Evolutionary conservation across 176 grass and related monocot genomes (phyloP).

Genomic region (Aegilops longissima): DNA sequence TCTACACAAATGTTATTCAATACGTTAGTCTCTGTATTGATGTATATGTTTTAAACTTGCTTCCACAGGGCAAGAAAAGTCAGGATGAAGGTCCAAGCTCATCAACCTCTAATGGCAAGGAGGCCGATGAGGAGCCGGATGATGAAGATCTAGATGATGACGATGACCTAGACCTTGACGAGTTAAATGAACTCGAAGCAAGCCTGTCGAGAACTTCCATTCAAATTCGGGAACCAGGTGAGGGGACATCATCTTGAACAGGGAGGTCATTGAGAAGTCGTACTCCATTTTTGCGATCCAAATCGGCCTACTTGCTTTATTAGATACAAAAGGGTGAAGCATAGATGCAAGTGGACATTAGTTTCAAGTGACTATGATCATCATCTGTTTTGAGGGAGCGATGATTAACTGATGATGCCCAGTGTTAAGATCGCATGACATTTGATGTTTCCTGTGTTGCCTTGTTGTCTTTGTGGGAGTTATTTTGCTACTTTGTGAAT

Average conservation of each 20-base stretch:
- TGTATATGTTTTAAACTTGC: slow-evolving; percentile 9
- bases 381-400: slow-evolving; percentile 22
- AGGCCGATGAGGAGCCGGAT: slow-evolving; percentile 45
- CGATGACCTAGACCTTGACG: slow-evolving; percentile 90
- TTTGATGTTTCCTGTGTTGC: neutral
- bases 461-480: slow-evolving; percentile 24
- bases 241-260: slow-evolving; percentile 51
- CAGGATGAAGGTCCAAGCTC: slow-evolving; percentile 46
- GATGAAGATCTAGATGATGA: slow-evolving; percentile 50
- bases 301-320: slow-evolving; percentile 15
- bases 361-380: slow-evolving; percentile 13
- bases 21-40: neutral
- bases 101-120: slow-evolving; percentile 57
- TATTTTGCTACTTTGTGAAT: slow-evolving; percentile 46
- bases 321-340: slow-evolving; percentile 28
- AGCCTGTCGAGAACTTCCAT: slow-evolving; percentile 77
- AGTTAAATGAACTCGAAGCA: slow-evolving; percentile 94
- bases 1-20: neutral
- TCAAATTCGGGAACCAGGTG: slow-evolving; percentile 70
- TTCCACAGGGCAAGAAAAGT: slow-evolving; percentile 49
- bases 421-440: slow-evolving; percentile 16
- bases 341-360: slow-evolving; percentile 35
- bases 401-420: slow-evolving; percentile 15
- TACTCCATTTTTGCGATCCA: slow-evolving; percentile 34
- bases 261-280: neutral